phyloP scores from a whole-genome alignment of 768 basidiomycete genomes.

The Collybiopsis confluens region DNA sequence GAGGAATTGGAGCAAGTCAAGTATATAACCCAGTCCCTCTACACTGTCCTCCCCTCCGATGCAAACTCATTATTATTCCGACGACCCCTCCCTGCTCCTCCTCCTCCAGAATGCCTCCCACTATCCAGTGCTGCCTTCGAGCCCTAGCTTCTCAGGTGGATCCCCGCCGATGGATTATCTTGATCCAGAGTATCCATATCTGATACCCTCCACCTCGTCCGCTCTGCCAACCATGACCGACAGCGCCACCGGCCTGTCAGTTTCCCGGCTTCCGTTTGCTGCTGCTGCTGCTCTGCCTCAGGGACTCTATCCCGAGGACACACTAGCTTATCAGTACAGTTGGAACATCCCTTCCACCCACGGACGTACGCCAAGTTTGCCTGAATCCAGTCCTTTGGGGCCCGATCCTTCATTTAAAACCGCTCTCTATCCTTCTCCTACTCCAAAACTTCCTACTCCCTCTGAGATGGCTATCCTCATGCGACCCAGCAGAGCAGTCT shows the following conservation, averaged over 20 bases:
- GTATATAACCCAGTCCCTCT: slow-evolving; percentile 3
- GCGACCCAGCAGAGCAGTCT: not conserved
- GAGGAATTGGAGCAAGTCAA: not conserved
- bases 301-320: slow-evolving; percentile 35
- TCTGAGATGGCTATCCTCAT: slow-evolving; percentile 17
- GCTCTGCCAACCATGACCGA: slow-evolving; percentile 22
- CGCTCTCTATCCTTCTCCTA: not conserved
- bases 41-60: slow-evolving; percentile 4
- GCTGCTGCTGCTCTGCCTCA: slow-evolving; percentile 18
- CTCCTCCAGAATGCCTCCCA: not conserved
- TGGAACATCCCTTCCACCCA: slow-evolving; percentile 14
- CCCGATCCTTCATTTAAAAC: slow-evolving; percentile 2
- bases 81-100: not conserved
- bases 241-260: slow-evolving; percentile 43
- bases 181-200: slow-evolving; percentile 40
- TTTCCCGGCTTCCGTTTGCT: slow-evolving; percentile 26
- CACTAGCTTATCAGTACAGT: slow-evolving; percentile 25
- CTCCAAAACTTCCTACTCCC: slow-evolving; percentile 6
- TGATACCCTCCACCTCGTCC: slow-evolving; percentile 28
- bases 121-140: not conserved
- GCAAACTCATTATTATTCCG: slow-evolving; percentile 4
- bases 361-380: slow-evolving; percentile 3
- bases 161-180: slow-evolving; percentile 38
- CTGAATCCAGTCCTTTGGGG: not conserved
- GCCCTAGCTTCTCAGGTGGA: slow-evolving; percentile 44